Evolutionary conservation across 2,329 filamentous ascomycete species (phyloP).

Genomic region (Penicillium sp.): DNA sequence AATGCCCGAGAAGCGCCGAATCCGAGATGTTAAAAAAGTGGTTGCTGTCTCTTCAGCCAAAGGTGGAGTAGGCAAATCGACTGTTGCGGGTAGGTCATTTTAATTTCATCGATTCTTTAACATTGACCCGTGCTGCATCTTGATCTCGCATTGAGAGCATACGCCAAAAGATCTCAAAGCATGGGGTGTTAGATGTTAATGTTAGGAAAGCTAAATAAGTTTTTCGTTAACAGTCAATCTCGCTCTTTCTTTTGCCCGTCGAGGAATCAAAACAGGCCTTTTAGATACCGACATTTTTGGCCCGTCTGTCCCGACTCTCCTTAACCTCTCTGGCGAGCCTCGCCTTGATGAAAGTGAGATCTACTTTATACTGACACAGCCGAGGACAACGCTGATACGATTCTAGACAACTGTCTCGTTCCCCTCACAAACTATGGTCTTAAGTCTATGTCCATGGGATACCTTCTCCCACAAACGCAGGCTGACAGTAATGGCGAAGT

Average conservation of each 20-base stretch:
- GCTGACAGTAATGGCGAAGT: constrained; percentile 27
- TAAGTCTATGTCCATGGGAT: constrained; percentile 99
- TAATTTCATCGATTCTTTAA: background rate
- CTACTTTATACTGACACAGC: background rate
- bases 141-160: background rate
- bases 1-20: constrained; percentile 76
- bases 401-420: constrained; percentile 60
- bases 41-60: constrained; percentile 97
- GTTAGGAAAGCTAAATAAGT: constrained; percentile 1
- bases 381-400: constrained; percentile 9
- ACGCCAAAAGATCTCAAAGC: background rate
- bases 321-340: constrained; percentile 79
- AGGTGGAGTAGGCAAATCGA: constrained; percentile 97
- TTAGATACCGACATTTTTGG: constrained; percentile 97
- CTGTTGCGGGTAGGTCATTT: constrained; percentile 68
- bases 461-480: constrained; percentile 61
- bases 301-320: constrained; percentile 86
- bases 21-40: constrained; percentile 84
- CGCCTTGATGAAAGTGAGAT: constrained; percentile 69
- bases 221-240: constrained; percentile 63
- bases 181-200: background rate
- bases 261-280: constrained; percentile 80
- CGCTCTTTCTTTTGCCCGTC: constrained; percentile 79
- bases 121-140: background rate
- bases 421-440: constrained; percentile 93